phyloP scores from a whole-genome alignment of 1,284 basidiomycete species.

The Pseudozyma sp. region DNA sequence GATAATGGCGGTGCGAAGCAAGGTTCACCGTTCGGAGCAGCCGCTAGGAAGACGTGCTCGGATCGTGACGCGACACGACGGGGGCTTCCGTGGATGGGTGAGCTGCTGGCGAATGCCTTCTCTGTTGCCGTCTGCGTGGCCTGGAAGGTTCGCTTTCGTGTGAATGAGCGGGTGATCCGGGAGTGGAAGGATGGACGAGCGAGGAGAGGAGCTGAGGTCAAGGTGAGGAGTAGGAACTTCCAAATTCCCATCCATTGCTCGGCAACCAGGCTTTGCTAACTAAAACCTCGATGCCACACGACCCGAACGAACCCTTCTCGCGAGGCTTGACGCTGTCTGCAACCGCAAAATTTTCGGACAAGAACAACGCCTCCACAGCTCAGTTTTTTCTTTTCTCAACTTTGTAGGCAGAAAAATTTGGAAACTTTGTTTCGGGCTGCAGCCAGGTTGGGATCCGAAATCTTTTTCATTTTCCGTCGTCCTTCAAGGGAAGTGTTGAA shows the following conservation, averaged over 20 bases:
- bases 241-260: not conserved
- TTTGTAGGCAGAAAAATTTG: not conserved
- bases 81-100: too few relatives aligned
- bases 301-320: slow-evolving; percentile 1
- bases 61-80: too few relatives aligned
- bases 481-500: not conserved
- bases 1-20: not conserved
- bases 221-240: not conserved
- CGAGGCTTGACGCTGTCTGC: not conserved
- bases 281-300: slow-evolving; percentile 10
- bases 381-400: slow-evolving; percentile 3
- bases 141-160: not conserved
- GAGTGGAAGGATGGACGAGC: not conserved
- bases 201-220: not conserved
- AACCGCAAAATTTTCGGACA: not conserved
- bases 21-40: not conserved
- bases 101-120: too few relatives aligned
- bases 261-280: slow-evolving; percentile 19
- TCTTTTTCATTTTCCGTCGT: not conserved
- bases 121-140: too few relatives aligned
- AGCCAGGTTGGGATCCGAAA: not conserved
- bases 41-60: too few relatives aligned
- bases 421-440: not conserved
- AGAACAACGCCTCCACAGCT: slow-evolving; percentile 14
- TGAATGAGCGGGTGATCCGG: slow-evolving; percentile 8